phyloP scores from a whole-genome alignment of 163 green algal species.

The Scenedesmus sp. region DNA sequence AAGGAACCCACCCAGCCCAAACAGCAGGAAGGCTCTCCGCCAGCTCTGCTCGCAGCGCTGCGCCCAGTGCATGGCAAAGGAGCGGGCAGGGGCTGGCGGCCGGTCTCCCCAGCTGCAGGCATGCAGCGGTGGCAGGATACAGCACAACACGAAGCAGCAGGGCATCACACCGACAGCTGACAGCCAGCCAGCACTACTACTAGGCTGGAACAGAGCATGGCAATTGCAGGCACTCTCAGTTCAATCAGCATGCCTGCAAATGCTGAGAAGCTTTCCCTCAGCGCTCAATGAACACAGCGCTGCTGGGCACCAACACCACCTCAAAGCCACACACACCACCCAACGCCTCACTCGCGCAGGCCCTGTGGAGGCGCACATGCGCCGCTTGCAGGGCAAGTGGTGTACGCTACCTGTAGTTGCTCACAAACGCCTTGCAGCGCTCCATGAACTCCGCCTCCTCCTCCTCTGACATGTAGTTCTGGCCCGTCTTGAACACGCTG shows the following conservation, averaged over 20 bases:
- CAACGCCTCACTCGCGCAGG: neutral
- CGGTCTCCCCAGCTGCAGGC: constrained; percentile 57
- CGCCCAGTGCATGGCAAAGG: constrained; percentile 84
- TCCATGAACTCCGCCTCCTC: constrained; percentile 89
- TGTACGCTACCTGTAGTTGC: constrained; percentile 58
- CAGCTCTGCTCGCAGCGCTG: constrained; percentile 80
- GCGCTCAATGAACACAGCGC: neutral
- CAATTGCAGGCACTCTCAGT: too few species aligned
- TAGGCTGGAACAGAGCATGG: too few species aligned
- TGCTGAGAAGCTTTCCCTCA: too few species aligned
- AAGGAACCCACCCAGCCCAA: constrained; percentile 46
- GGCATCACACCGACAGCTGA: neutral
- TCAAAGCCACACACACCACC: too few species aligned
- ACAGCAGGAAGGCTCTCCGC: constrained; percentile 79
- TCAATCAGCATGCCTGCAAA: too few species aligned
- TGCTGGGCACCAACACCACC: too few species aligned
- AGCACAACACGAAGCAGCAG: neutral
- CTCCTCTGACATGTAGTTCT: constrained; percentile 80
- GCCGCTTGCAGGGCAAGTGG: constrained; percentile 29
- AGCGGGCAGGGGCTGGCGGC: constrained; percentile 72
- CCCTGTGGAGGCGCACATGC: neutral
- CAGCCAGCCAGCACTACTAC: neutral
- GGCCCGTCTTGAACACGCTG: constrained; percentile 73
- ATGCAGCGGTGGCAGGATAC: neutral
- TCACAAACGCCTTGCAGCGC: constrained; percentile 67